Evolutionary conservation across 441 rosid genomes (phyloP), one percentile per base, ranked within the genome.

Genomic region (Brassica hybrid): DNA sequence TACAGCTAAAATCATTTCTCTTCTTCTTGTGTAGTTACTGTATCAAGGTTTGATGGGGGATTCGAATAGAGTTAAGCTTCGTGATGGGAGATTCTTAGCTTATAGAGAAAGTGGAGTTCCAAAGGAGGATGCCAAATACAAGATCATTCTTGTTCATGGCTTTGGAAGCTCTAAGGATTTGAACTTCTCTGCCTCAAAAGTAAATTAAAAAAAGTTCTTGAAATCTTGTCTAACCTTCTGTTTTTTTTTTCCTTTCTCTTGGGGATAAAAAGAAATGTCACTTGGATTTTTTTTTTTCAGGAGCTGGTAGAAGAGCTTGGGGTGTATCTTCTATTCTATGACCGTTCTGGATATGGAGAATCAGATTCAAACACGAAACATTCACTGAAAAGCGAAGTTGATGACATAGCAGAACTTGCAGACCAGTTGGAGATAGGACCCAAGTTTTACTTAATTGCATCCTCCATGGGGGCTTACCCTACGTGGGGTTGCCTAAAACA

Each of bases 121-220:
- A 75, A 91, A 81, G 81, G 74, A 73, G 34, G 45, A 83, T 45
- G 81, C 98, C n/a, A 86, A 83, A 58, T 80, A 73, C 86, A 87
- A 72, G 79, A 88, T 92, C 84, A 68, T 94, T 71, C 64, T 92
- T 67, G 92, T 89, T 77, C 97, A 94, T 79, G 98, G 98, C 27
- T 94, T 94, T 82, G 96, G 92, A 71, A 91, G 96, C 89, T 90
- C 98, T 59, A 94, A 92, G 79, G 94, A 89, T 27, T 88, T 90
- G 94, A 86, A 78, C 72, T 89, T 94, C 78, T 83, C 83, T 21
- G 91, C 86, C 4, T 81, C 98, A 43, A 86, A 88, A 73, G 98
- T 92, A 91, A 27, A 27, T 27, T 2, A 9, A 2, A 36, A 34
- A 25, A 50, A 30, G 6, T 19, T 1, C 5, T 23, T 65, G 43